Base-by-base conservation (phyloP, 2,329 filamentous ascomycete genomes). In the Sporothrix brasiliensis region DNA sequence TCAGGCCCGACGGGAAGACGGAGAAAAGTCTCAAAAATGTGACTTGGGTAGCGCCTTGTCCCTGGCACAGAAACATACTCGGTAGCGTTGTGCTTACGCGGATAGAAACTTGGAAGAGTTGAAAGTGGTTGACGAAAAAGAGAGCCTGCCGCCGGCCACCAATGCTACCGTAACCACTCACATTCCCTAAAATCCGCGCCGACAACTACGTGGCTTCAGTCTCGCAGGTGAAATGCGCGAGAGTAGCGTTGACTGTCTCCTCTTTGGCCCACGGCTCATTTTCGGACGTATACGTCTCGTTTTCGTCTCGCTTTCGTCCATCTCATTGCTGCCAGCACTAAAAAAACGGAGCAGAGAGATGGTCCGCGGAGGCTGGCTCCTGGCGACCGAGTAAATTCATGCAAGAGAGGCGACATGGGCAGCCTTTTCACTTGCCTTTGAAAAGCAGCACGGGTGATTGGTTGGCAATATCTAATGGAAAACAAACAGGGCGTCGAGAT, bases 381-480 rank as follows among this genome's bases (percentile, higher is more conserved):
- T 41, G 39, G 7, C 11, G 39, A 44, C 34, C 34, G 7, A 34
- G 34, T 34, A 34, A 27, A 16, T 50, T 41, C 21, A 50, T 67
- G 65, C 49, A 39, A 21, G 24, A 21, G 50, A 71, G 70, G 71
- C 73, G 71, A 73, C 71, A 73, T 72, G 69, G 72, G 71, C 71
- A 53, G 54, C 39, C 30, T 34, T 41, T 63, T 70, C 60, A 52
- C 14, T 21, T 56, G 16, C 67, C 58, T 72, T 73, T 70, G 72
- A 72, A 73, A 70, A 72, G 14, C 44, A 44, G 21, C 41, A 7
- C 4, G 19, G 41, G 19, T 73, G 69, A 73, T 73, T 73, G 72
- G 72, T 19, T 11, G 27, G 24, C 13, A 3, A 30, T 3, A 30
- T 13, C 21, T n/a, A 16, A 44, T 56, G 56, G n/a, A 53, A 60